A percentile compares a stretch with the other conserved stretches of the same genome.
phyloP scores from a whole-genome alignment of 352 stramenopile species.

The Phytophthora megakarya region DNA sequence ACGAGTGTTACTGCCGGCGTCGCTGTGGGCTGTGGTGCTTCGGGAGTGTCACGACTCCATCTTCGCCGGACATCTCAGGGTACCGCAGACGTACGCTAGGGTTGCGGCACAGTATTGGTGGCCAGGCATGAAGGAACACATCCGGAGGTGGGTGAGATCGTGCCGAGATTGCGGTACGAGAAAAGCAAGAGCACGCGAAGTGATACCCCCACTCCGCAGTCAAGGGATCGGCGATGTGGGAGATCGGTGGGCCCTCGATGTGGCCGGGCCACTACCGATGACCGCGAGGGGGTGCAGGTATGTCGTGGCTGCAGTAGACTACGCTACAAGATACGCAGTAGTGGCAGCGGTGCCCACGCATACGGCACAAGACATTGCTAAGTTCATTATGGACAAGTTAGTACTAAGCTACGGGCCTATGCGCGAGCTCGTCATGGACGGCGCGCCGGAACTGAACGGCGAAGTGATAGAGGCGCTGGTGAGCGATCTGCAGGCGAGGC shows the following conservation, averaged over 20 bases:
- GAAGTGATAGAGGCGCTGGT: conserved; percentile 3
- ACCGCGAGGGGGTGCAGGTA: conserved; percentile 1
- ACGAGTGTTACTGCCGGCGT: conserved; percentile 13
- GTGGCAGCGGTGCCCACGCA: neutral
- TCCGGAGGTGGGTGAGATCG: too few species aligned
- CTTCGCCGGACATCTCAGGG: conserved; percentile 11
- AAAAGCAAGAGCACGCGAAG: conserved; percentile 4
- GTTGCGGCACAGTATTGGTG: conserved; percentile 18
- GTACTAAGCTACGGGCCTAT: too few species aligned
- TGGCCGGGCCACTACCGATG: too few species aligned
- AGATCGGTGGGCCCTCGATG: too few species aligned
- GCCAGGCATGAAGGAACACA: conserved; percentile 9
- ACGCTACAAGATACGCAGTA: conserved; percentile 19
- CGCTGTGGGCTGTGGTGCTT: too few species aligned
- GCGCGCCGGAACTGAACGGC: conserved; percentile 15
- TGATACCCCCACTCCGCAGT: conserved; percentile 21
- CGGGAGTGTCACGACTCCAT: conserved; percentile 20
- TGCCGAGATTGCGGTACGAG: conserved; percentile 27
- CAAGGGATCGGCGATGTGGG: conserved; percentile 1
- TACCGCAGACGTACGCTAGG: conserved; percentile 17
- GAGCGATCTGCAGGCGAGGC: conserved; percentile 11
- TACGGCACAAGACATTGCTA: conserved; percentile 1
- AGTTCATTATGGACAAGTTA: conserved; percentile 9
- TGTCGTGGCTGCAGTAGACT: conserved; percentile 18
- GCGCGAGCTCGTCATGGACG: conserved; percentile 24